phyloP scores from a whole-genome alignment of 1,284 basidiomycete species.

The Tilletiaria anomala region DNA sequence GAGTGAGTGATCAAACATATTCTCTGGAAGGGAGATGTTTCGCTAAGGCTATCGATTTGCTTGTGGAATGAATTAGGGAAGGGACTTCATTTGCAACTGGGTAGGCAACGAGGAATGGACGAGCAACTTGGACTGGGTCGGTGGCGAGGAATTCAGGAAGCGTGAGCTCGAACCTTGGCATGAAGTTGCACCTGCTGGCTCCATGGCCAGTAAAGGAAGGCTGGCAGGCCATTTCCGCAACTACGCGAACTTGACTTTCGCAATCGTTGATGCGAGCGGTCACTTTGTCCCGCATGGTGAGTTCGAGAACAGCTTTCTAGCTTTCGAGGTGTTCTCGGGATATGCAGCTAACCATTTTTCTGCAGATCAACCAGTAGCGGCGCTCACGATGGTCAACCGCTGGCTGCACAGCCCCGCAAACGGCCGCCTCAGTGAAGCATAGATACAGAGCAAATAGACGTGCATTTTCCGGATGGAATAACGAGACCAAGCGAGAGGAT shows the following conservation, averaged over 20 bases:
- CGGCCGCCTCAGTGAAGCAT: neutral
- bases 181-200: conserved; percentile 1
- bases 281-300: conserved; percentile 33
- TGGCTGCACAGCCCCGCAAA: conserved; percentile 19
- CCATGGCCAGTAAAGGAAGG: neutral
- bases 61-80: too few species aligned
- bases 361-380: conserved; percentile 19
- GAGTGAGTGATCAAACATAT: conserved; percentile 1
- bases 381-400: conserved; percentile 23
- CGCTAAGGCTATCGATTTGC: neutral
- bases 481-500: too few species aligned
- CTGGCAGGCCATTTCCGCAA: conserved; percentile 20
- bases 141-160: conserved; percentile 16
- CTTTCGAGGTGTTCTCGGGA: neutral
- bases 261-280: conserved; percentile 23
- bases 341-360: neutral
- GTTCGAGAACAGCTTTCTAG: neutral
- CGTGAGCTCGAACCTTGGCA: conserved; percentile 17
- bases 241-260: conserved; percentile 20
- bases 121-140: conserved; percentile 21
- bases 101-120: conserved; percentile 29
- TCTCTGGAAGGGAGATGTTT: neutral
- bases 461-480: too few species aligned
- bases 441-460: too few species aligned
- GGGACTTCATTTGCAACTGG: conserved; percentile 37